Evolutionary conservation across 1,284 basidiomycete genomes (phyloP).

Genomic region (Ganoderma lucidum): DNA sequence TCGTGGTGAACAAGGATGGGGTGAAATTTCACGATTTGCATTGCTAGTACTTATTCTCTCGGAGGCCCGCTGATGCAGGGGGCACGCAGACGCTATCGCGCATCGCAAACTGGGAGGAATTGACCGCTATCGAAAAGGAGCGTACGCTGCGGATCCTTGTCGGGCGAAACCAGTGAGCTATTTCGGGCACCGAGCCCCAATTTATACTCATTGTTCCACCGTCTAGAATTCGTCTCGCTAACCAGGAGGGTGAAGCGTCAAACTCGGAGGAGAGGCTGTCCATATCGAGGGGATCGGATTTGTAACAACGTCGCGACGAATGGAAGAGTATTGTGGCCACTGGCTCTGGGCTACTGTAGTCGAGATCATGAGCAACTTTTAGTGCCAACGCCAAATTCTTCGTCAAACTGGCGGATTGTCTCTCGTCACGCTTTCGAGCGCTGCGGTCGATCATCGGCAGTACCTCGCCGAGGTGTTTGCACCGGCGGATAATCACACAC

Average conservation of each 20-base stretch:
- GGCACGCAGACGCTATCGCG: slow-evolving; percentile 56
- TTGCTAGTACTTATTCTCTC: too few species aligned
- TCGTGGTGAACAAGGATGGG: slow-evolving; percentile 66
- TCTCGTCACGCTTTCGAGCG: too few species aligned
- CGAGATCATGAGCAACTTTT: too few species aligned
- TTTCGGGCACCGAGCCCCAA: too few species aligned
- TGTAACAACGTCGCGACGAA: background rate
- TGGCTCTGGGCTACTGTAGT: too few species aligned
- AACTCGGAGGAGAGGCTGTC: slow-evolving; percentile 11
- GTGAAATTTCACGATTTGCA: slow-evolving; percentile 41
- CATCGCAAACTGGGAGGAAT: slow-evolving; percentile 61
- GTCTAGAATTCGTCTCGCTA: slow-evolving; percentile 30
- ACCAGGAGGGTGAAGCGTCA: slow-evolving; percentile 29
- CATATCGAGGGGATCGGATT: slow-evolving; percentile 6
- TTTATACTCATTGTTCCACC: background rate
- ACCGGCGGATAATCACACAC: too few species aligned
- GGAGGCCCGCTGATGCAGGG: background rate
- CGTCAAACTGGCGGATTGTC: too few species aligned
- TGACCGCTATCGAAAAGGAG: slow-evolving; percentile 58
- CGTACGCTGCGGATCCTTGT: slow-evolving; percentile 55
- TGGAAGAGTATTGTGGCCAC: too few species aligned
- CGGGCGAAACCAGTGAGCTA: slow-evolving; percentile 56
- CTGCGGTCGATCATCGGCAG: too few species aligned
- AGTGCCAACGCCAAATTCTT: too few species aligned
- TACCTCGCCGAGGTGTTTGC: too few species aligned